phyloP scores from a whole-genome alignment of 2,329 filamentous ascomycete species.

The Xylaria sp. region DNA sequence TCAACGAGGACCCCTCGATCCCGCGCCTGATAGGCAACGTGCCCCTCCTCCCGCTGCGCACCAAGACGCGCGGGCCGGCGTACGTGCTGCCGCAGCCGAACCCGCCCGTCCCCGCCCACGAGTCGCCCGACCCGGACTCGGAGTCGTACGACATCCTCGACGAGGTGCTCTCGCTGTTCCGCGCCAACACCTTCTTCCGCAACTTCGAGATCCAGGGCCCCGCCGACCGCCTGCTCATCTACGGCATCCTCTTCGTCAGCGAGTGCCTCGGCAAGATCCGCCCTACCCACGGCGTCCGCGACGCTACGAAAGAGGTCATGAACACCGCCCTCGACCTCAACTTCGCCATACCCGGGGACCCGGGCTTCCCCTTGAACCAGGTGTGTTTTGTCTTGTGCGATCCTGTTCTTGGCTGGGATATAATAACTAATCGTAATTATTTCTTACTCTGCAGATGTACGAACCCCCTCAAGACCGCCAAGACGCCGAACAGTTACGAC shows the following conservation, averaged over 20 bases:
- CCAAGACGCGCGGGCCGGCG: conserved; percentile 93
- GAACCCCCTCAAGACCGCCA: conserved; percentile 87
- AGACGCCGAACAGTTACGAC: conserved; percentile 86
- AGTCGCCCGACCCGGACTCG: conserved; percentile 81
- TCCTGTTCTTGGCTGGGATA: background rate
- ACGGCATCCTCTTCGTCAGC: conserved; percentile 94
- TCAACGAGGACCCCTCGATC: conserved; percentile 80
- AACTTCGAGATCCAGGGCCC: conserved; percentile 99
- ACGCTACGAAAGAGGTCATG: conserved; percentile 78
- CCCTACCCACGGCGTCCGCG: conserved; percentile 71
- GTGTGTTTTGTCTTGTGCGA: conserved; percentile 51
- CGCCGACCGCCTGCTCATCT: conserved; percentile 92
- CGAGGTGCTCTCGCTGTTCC: conserved; percentile 91
- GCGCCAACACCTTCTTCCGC: conserved; percentile 98
- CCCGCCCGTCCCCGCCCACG: conserved; percentile 66
- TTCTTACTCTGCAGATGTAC: conserved; percentile 73
- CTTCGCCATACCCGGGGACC: conserved; percentile 94
- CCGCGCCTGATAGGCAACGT: conserved; percentile 83
- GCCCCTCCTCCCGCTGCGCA: conserved; percentile 92
- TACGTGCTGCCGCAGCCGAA: conserved; percentile 78
- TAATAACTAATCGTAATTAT: background rate
- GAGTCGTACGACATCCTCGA: conserved; percentile 97
- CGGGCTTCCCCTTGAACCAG: conserved; percentile 93
- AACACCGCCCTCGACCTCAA: conserved; percentile 92
- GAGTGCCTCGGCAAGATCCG: conserved; percentile 91